Evolutionary conservation across 306 rosid species (phyloP), one percentile per base, ranked within the genome.

Genomic region (Trifolium repens): DNA sequence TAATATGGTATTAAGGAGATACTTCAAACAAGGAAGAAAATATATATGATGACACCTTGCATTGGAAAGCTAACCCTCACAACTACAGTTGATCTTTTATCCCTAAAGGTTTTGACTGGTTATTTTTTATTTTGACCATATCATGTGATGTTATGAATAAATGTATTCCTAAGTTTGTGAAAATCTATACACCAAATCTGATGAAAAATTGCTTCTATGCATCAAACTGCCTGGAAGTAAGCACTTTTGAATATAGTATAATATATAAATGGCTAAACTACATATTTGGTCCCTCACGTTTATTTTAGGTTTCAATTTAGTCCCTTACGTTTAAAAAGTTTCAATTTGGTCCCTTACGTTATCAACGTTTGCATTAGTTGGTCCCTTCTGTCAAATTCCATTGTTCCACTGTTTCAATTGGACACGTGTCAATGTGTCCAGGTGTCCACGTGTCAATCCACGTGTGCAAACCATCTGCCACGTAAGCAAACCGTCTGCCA

Each of bases 161-260:
- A 78, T 66, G 72, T 32, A 34, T 4, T 60, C 53, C 26, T 12
- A 49, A 54, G 72, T 72, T 85, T 78, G 84, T 77, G 61, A 74
- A 74, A 83, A 81, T 44, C 86, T 43, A 84, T 63, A 74, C 90
- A 74, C 86, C 89, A 86, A 83, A 88, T 85, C 82, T 77, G 88
- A 88, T 79, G 84, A 81, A 85, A 66, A 78, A 52, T 77, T 77
- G 62, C 72, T 60, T 76, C 78, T 67, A 8, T 70, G 67, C 80
- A 76, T 82, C 84, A 78, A 71, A 86, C 80, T 74, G 71, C 84
- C 71, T 78, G 76, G 84, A 76, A 81, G 75, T 60, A 66, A 80
- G 77, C 80, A 75, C 75, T 61, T 80, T 79, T 44, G 57, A 82
- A 82, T 73, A 58, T 70, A 79, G 72, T 72, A 58, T 7, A 9